Evolutionary conservation across 306 rosid species (phyloP), one percentile per base, ranked within the genome.

Genomic region (Prunus kanzakura): DNA sequence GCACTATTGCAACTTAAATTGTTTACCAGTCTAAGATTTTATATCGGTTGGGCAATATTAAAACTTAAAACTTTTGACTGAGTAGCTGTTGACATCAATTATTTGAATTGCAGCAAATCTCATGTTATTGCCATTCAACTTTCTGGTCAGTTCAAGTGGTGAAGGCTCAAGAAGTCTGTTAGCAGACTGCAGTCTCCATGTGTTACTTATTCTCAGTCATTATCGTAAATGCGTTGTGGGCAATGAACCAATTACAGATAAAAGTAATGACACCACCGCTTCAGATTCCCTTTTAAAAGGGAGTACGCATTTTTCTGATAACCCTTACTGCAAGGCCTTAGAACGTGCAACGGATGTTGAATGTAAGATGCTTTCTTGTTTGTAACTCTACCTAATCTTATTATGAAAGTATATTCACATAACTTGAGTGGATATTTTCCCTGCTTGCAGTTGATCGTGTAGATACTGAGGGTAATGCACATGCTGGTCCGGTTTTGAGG

Each of bases 151-250:
- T 82, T 87, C 99, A 54, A 91, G 86, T 43, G 75, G 86, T 66
- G 96, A 84, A 84, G 91, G 89, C 78, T 85, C 93, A 57, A 89
- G 83, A 83, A 89, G 87, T 84, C 86, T 87, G 49, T 75, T 96
- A 84, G 93, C 97, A 6, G 97, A 96, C 77, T 84, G 89, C 80
- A 96, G 99, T 87, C 86, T 96, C 77, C 89, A 91, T 3, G 93
- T 86, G 81, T 96, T 96, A 67, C 99, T 96, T 82, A 83, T 96
- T 82, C 98, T 92, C 69, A 85, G 87, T 79, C 98, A 96, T 88
- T 91, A 91, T 84, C 98, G 83, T 78, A 93, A 88, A 85, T 93
- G 96, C 77, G 75, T 70, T 69, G 80, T 78, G 79, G 83, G 79
- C 52, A 87, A 84, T 64, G 89, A 82, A 71, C 64, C 74, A 69